Base-by-base conservation (phyloP, 768 basidiomycete species). In the Clathrus columnatus region DNA sequence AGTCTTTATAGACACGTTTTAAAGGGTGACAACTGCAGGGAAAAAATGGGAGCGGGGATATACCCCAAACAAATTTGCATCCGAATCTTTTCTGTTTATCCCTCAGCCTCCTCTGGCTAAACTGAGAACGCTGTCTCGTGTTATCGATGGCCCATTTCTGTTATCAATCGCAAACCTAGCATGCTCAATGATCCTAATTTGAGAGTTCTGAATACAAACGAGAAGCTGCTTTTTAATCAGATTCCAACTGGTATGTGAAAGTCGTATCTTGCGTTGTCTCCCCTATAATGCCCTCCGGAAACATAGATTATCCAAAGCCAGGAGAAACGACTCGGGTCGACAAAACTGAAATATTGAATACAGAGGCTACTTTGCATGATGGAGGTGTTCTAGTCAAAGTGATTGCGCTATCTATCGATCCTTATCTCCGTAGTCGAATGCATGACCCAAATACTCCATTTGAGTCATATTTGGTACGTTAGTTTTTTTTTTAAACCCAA, bases 341-440 rank as follows among this genome's bases (percentile, higher is more conserved):
- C 55, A 66, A 57, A 4, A 72, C 66, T 0, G 62, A 73, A 52
- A 73, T 67, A 0, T 80, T 83, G 60, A 80, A 83, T 59, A 60
- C 74, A 20, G 75, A 79, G 16, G 72, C 71, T 0, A 63, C 72
- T 1, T 63, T 80, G 42, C 64, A 77, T 20, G 10, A 8, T 11
- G 75, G 76, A 0, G 76, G 77, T 0, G 61, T 79, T 54, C 61
- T 83, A 6, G 45, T 80, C 61, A 83, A 82, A 64, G 72, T 71
- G 0, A 70, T 83, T 16, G 71, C 69, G 6, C 59, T 80, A 14
- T 73, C 73, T 16, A 62, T 79, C 42, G 79, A 79, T 50, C 77
- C 77, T 0, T 76, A 74, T 59, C 27, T 76, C 57, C 59, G 72
- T 16, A 67, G 68, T 7, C 61, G 63, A 30, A 77, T 81, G 78